Conservation (phyloP, 208 protist species). For the Trypanosoma cruzi region DNA sequence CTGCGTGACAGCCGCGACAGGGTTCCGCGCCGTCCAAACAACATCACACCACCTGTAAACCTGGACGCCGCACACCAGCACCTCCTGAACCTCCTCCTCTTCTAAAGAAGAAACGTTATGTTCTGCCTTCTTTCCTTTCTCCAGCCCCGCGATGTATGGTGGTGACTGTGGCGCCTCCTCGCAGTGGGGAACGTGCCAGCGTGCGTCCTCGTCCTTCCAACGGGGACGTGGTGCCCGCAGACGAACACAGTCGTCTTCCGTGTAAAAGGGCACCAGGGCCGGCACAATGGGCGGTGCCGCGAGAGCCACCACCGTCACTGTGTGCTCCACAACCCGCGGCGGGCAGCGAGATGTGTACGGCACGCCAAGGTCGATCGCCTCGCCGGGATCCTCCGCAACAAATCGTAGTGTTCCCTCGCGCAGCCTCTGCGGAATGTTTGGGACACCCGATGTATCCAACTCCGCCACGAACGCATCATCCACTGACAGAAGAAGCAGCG, state of each 20-base stretch:
- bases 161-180: conserved; percentile 32
- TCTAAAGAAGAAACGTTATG: background rate
- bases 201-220: conserved; percentile 71
- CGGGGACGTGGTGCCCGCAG: conserved; percentile 53
- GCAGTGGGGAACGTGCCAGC: conserved; percentile 61
- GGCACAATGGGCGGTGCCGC: conserved; percentile 54
- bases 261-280: conserved; percentile 63
- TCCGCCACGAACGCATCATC: conserved; percentile 44
- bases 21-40: conserved; percentile 65
- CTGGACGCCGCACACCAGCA: conserved; percentile 66
- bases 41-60: conserved; percentile 72
- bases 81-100: conserved; percentile 10
- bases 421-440: conserved; percentile 60
- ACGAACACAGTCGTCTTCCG: conserved; percentile 71
- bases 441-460: conserved; percentile 68
- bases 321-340: conserved; percentile 56
- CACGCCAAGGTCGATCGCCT: conserved; percentile 34
- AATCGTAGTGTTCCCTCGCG: conserved; percentile 70
- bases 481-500: conserved; percentile 53
- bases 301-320: conserved; percentile 56
- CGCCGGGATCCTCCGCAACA: conserved; percentile 68
- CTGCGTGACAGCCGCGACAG: conserved; percentile 55
- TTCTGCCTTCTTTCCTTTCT: background rate
- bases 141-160: conserved; percentile 27
- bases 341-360: conserved; percentile 69